Percentiles rank a stretch among this genome's conserved stretches.
These are phyloP conservation scores for Orbilia ellipsospora DNA, from an alignment of 2,329 filamentous ascomycete species.

Conservation along the genomic window DNA sequence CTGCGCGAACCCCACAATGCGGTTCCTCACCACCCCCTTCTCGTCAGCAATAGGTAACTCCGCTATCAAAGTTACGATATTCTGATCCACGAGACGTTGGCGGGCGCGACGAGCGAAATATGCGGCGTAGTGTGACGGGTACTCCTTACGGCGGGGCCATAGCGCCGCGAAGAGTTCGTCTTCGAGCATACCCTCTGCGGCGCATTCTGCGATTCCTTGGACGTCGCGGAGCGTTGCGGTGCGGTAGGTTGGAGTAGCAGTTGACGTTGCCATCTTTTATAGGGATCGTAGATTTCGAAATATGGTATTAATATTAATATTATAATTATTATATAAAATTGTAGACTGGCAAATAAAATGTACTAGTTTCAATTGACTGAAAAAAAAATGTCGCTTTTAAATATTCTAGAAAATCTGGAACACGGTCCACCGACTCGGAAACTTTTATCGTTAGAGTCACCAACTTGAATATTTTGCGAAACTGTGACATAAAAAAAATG, in stretches of 20 bases:
- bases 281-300: no score
- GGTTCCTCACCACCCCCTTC: slow-evolving; percentile 12
- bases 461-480: no score
- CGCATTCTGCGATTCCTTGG: slow-evolving; percentile 28
- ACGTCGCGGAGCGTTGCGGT: slow-evolving; percentile 38
- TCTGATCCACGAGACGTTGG: slow-evolving; percentile 27
- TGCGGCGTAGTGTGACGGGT: slow-evolving; percentile 21
- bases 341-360: not conserved
- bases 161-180: slow-evolving; percentile 48
- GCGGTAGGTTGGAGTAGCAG: slow-evolving; percentile 34
- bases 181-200: slow-evolving; percentile 38
- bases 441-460: no score
- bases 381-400: no score
- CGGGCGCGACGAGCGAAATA: slow-evolving; percentile 33
- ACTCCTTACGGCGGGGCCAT: slow-evolving; percentile 32
- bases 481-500: no score
- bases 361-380: no score
- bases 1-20: slow-evolving; percentile 37
- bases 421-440: no score
- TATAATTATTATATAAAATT: not conserved
- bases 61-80: slow-evolving; percentile 23
- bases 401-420: no score
- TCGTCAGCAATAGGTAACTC: slow-evolving; percentile 21
- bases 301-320: not conserved
- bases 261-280: no score